phyloP scores from a whole-genome alignment of 768 basidiomycete genomes.

The Strobilomyces echinocephalus region DNA sequence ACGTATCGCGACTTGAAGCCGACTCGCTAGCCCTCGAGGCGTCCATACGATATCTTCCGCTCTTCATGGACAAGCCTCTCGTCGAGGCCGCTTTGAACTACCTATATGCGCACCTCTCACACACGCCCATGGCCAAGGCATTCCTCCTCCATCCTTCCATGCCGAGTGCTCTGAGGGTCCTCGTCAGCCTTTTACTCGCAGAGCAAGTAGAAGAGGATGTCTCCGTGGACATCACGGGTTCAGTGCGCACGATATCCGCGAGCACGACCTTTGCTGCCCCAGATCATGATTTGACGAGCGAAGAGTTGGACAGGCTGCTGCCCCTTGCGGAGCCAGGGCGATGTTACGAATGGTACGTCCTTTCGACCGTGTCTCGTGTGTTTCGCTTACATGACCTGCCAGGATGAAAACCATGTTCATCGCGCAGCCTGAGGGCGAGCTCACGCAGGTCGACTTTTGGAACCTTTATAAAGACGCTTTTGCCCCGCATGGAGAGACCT shows the following conservation, averaged over 20 bases:
- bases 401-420: conserved; percentile 95
- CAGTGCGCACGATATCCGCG: conserved; percentile 55
- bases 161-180: conserved; percentile 62
- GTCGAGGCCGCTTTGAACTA: conserved; percentile 71
- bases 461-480: conserved; percentile 87
- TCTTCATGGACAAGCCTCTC: conserved; percentile 64
- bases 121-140: conserved; percentile 69
- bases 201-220: conserved; percentile 72
- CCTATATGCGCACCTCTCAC: conserved; percentile 69
- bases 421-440: conserved; percentile 66
- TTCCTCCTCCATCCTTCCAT: conserved; percentile 70
- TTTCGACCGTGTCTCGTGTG: not conserved
- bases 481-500: conserved; percentile 49
- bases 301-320: conserved; percentile 60
- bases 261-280: conserved; percentile 42
- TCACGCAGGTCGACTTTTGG: conserved; percentile 96
- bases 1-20: conserved; percentile 47
- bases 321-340: conserved; percentile 67
- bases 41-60: conserved; percentile 67
- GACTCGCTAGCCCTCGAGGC: conserved; percentile 58
- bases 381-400: conserved; percentile 12
- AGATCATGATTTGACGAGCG: conserved; percentile 64
- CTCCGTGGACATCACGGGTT: conserved; percentile 56
- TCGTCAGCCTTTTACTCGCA: conserved; percentile 60
- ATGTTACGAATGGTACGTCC: conserved; percentile 73